A percentile compares a stretch with the other conserved stretches of the same genome.
Conservation (phyloP, 1,284 basidiomycete genomes). For the Vanrija pseudolonga region DNA sequence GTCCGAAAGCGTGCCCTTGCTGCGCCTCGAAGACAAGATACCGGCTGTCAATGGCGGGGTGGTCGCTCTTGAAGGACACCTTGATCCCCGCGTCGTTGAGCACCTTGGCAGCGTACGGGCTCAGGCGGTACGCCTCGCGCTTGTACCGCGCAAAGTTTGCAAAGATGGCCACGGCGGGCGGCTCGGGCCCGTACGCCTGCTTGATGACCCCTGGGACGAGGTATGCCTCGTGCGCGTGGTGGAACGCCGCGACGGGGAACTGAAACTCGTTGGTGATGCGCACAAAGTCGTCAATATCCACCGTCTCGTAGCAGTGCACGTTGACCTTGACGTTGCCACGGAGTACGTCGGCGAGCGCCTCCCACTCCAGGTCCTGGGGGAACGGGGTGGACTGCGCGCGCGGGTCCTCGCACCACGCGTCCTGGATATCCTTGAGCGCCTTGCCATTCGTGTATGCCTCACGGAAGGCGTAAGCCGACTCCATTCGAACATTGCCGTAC, state of each 20-base stretch:
- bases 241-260: slow-evolving; percentile 23
- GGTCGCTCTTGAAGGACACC: slow-evolving; percentile 68
- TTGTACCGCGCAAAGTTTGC: slow-evolving; percentile 65
- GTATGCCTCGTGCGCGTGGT: slow-evolving; percentile 69
- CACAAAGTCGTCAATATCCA: slow-evolving; percentile 62
- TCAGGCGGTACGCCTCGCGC: slow-evolving; percentile 76
- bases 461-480: slow-evolving; percentile 59
- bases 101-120: slow-evolving; percentile 78
- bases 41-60: slow-evolving; percentile 66
- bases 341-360: slow-evolving; percentile 80
- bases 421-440: slow-evolving; percentile 67
- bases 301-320: slow-evolving; percentile 73
- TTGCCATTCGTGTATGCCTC: slow-evolving; percentile 67
- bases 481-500: slow-evolving; percentile 55
- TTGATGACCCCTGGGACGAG: slow-evolving; percentile 68
- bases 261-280: slow-evolving; percentile 71
- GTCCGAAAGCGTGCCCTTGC: slow-evolving; percentile 71
- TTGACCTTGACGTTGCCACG: slow-evolving; percentile 64
- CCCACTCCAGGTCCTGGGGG: slow-evolving; percentile 76
- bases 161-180: slow-evolving; percentile 71
- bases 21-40: slow-evolving; percentile 79
- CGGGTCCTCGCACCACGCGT: slow-evolving; percentile 61
- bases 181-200: slow-evolving; percentile 29
- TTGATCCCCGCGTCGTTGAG: slow-evolving; percentile 68
- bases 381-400: slow-evolving; percentile 54